Conservation (phyloP, 306 rosid genomes). For the Lablab purpureus region DNA sequence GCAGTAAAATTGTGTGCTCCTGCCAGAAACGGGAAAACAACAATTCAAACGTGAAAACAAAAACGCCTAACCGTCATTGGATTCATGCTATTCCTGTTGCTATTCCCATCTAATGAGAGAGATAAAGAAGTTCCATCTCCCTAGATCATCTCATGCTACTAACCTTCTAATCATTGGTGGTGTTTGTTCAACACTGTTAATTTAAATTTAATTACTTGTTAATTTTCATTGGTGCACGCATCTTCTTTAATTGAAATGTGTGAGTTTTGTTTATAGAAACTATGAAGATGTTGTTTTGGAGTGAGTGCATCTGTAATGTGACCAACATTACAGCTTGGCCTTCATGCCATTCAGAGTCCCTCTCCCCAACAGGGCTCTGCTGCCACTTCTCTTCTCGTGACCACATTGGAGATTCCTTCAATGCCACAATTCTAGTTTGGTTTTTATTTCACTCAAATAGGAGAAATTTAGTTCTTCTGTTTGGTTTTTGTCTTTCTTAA, state of each 20-base stretch:
- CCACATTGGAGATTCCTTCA: not conserved
- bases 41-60: conserved; percentile 10
- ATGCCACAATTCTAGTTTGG: not conserved
- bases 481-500: not conserved
- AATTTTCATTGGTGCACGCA: not conserved
- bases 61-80: conserved; percentile 32
- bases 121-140: too few relatives aligned
- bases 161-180: not conserved
- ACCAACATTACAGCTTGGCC: not conserved
- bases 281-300: too few relatives aligned
- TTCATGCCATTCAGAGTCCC: not conserved
- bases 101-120: not conserved
- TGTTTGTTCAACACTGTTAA: not conserved
- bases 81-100: not conserved
- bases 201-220: not conserved
- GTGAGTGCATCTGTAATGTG: not conserved
- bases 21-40: conserved; percentile 25
- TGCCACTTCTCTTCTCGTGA: not conserved
- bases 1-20: conserved; percentile 12
- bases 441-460: not conserved
- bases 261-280: too few relatives aligned
- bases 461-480: not conserved
- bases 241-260: not conserved
- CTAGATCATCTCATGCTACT: not conserved
- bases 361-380: not conserved